Conservation (phyloP, 371 early-diverging fungal genomes). For the Rhizopus delemar region DNA sequence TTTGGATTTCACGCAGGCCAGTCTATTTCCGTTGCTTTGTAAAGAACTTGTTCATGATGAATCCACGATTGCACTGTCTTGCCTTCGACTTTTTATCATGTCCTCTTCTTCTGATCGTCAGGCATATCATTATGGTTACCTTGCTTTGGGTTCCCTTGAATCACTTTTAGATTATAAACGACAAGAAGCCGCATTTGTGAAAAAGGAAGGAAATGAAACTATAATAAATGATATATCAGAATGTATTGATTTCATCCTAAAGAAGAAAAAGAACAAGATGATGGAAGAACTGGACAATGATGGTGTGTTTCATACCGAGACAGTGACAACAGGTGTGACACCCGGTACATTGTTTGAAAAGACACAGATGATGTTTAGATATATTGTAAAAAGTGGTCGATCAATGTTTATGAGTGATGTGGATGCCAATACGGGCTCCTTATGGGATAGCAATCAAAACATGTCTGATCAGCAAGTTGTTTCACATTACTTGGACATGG, state of each 20-base stretch:
- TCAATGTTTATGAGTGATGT: constrained; percentile 57
- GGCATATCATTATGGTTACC: constrained; percentile 5
- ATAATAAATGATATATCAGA: constrained; percentile 12
- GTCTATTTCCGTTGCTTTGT: constrained; percentile 26
- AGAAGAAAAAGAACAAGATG: constrained; percentile 8
- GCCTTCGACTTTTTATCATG: constrained; percentile 21
- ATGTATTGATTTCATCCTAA: constrained; percentile 14
- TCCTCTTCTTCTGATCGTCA: constrained; percentile 10
- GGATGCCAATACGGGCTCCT: constrained; percentile 34
- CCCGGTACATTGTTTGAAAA: constrained; percentile 40
- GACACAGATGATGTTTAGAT: constrained; percentile 44
- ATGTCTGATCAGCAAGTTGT: constrained; percentile 25
- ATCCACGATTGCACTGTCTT: constrained; percentile 21
- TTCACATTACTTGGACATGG: constrained; percentile 52
- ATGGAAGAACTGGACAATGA: constrained; percentile 22
- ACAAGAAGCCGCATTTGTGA: constrained; percentile 13
- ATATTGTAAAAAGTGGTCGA: constrained; percentile 51
- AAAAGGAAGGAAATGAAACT: constrained; percentile 4
- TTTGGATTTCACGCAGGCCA: constrained; percentile 34
- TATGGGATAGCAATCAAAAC: constrained; percentile 31
- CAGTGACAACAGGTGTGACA: constrained; percentile 33
- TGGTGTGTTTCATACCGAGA: constrained; percentile 23
- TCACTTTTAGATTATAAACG: constrained; percentile 17
- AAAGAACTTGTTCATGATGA: constrained; percentile 33
- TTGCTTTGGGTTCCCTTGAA: constrained; percentile 18